Evolutionary conservation across 176 grass and related monocot species (phyloP), one percentile per base, ranked within the genome.

Genomic region (Lolium perenne): DNA sequence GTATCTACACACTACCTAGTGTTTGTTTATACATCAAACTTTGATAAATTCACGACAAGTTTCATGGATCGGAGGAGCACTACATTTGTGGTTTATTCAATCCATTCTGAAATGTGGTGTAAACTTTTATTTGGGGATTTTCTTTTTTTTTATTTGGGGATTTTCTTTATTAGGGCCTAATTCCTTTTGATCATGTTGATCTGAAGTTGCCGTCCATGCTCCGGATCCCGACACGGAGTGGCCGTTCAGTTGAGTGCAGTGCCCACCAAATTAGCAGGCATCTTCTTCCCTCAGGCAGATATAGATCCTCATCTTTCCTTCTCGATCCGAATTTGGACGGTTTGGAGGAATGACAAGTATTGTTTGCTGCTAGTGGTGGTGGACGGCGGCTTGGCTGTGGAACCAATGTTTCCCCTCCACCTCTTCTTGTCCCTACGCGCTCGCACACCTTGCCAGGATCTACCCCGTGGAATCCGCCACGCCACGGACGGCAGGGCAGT

Each of bases 281-380:
- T 56, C 53, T 53, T 61, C 59, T 35, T 35, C 32, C 32, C 32
- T 35, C 32, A 35, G 32, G 32, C 32, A 35, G 32, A 35, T 20
- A 59, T 12, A 29, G 32, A 61, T 50, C 23, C 18, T 71, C 26
- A 13, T 54, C 38, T 47, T n/a, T 17, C 17, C 5, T 59, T 32
- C 9, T 12, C 70, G 0, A 51, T 10, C 50, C 78, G 13, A 79
- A 49, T 80, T 84, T 91, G 89, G 81, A 87, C 67, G 68, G 68
- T 80, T 79, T 74, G 67, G 14, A 76, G 50, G 73, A 16, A 16
- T 43, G 85, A 80, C 74, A 67, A 21, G 74, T 74, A 72, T 26
- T 76, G 53, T 75, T 25, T 54, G 47, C 7, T 32, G 72, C 14
- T 53, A 3, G 47, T 49, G 72, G 7, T 51, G 74, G 32, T 35